A percentile compares a stretch with the other conserved stretches of the same genome.
phyloP scores from a whole-genome alignment of 306 rosid genomes.

The Medicago ruthenica region DNA sequence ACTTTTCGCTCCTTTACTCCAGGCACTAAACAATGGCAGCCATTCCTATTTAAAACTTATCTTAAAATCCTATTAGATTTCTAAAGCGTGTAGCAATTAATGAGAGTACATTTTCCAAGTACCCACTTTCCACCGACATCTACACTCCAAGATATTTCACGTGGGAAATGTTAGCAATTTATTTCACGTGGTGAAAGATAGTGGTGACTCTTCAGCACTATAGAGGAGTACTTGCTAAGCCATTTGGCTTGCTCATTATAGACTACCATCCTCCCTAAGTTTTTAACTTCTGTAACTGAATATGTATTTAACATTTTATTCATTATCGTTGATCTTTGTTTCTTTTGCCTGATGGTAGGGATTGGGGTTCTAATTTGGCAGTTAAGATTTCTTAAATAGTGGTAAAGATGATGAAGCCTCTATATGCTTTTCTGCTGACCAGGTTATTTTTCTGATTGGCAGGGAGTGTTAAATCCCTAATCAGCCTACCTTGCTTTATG shows the following conservation, averaged over 20 bases:
- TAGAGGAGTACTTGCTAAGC: neutral
- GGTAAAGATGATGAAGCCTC: neutral
- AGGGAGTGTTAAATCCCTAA: slow-evolving; percentile 95
- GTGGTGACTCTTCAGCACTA: neutral
- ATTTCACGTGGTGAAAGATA: neutral
- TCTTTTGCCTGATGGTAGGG: neutral
- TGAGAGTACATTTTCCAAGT: neutral
- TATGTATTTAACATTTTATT: neutral
- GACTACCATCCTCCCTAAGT: neutral
- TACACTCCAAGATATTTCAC: neutral
- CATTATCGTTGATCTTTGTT: neutral
- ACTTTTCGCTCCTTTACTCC: too few species aligned
- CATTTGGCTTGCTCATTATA: neutral
- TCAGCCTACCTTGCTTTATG: slow-evolving; percentile 71
- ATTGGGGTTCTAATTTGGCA: neutral
- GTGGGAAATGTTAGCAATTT: neutral
- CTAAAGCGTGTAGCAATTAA: neutral
- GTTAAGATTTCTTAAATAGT: neutral
- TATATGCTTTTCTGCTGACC: slow-evolving; percentile 1
- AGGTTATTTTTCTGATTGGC: slow-evolving; percentile 31
- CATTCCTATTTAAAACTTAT: neutral
- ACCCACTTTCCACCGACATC: neutral
- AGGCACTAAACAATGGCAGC: too few species aligned
- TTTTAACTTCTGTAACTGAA: neutral
- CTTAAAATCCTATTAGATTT: neutral